Percentiles rank a stretch among this genome's conserved stretches.
Conservation (phyloP, 2,329 filamentous ascomycete genomes). For the Aspergillus floridensis region DNA sequence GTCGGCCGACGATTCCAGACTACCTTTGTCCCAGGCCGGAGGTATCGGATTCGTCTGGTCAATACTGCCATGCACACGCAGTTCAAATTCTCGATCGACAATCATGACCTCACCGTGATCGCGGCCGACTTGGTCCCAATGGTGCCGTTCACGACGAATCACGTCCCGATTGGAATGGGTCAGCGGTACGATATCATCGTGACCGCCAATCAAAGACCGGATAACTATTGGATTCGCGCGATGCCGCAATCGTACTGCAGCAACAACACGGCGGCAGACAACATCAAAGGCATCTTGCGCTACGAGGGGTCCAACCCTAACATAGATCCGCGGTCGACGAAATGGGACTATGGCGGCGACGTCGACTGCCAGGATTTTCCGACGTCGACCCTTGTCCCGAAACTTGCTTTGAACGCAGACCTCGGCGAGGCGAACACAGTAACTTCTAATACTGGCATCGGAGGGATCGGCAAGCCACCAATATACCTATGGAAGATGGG, state of each 20-base stretch:
- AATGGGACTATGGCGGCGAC: conserved; percentile 28
- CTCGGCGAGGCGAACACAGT: background rate
- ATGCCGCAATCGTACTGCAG: conserved; percentile 46
- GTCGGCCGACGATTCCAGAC: conserved; percentile 44
- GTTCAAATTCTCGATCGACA: conserved; percentile 48
- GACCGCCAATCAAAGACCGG: conserved; percentile 24
- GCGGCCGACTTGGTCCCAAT: conserved; percentile 59
- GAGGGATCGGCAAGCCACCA: background rate
- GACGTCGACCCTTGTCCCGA: background rate
- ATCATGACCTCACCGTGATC: conserved; percentile 59
- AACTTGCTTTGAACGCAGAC: background rate
- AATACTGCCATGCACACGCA: conserved; percentile 27
- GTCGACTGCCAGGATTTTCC: background rate
- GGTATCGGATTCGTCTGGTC: conserved; percentile 28
- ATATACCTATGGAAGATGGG: conserved; percentile 3
- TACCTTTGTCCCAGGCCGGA: conserved; percentile 42
- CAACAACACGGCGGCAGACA: conserved; percentile 38
- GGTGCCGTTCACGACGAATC: conserved; percentile 51
- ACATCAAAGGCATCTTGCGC: conserved; percentile 52
- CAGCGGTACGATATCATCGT: conserved; percentile 40
- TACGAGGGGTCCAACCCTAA: conserved; percentile 15
- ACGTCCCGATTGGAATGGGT: conserved; percentile 48
- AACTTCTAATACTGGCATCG: background rate
- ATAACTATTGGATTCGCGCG: conserved; percentile 44
- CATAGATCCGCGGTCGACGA: conserved; percentile 19